phyloP scores from a whole-genome alignment of 768 basidiomycete species.

The Dacryopinax primogenitus region DNA sequence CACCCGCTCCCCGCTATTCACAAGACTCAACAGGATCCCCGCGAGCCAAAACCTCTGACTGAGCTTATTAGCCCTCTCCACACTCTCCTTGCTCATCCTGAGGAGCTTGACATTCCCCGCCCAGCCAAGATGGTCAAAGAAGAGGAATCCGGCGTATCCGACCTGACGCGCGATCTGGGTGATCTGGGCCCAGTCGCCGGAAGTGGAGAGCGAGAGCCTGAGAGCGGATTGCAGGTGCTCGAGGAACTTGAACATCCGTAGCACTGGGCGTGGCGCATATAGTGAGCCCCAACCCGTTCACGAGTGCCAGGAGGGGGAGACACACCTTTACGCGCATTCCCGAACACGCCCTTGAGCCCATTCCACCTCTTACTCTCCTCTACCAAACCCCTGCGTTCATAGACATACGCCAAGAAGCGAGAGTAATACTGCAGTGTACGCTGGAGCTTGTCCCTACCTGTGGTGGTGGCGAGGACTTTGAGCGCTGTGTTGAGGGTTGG shows the following conservation, averaged over 20 bases:
- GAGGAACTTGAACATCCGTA: constrained; percentile 85
- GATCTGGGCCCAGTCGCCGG: constrained; percentile 48
- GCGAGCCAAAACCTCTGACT: constrained; percentile 80
- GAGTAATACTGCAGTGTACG: constrained; percentile 83
- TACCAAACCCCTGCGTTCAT: constrained; percentile 55
- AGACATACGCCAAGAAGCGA: constrained; percentile 76
- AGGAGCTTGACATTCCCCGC: constrained; percentile 56
- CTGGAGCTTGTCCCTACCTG: constrained; percentile 92
- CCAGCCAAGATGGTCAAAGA: constrained; percentile 76
- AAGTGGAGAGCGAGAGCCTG: constrained; percentile 46
- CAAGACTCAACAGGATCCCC: constrained; percentile 70
- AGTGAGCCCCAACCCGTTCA: constrained; percentile 12
- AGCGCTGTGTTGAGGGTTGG: constrained; percentile 63
- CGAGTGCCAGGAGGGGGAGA: constrained; percentile 10
- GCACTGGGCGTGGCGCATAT: constrained; percentile 37
- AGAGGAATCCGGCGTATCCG: constrained; percentile 75
- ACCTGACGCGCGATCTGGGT: constrained; percentile 72
- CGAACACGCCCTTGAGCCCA: constrained; percentile 76
- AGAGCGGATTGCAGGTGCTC: constrained; percentile 89
- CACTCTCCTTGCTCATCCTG: constrained; percentile 45
- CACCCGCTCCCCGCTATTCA: constrained; percentile 58
- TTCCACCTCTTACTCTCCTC: constrained; percentile 62
- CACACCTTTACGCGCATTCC: constrained; percentile 72
- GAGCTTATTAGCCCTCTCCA: constrained; percentile 45
- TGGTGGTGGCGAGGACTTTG: constrained; percentile 64